Evolutionary conservation across 331 rosid genomes (phyloP).

Genomic region (Malus hybrid): DNA sequence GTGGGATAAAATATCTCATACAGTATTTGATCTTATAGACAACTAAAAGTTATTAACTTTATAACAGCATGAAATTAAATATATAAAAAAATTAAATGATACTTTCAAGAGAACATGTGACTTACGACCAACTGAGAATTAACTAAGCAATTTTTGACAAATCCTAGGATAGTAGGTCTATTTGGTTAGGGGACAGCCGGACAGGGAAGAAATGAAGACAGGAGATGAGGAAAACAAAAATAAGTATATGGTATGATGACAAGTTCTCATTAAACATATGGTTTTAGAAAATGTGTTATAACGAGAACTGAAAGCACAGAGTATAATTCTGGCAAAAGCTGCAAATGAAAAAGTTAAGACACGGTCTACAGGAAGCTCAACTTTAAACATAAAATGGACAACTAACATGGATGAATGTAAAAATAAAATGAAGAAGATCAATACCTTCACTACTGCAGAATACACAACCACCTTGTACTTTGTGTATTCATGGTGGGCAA

Average conservation of each 20-base stretch:
- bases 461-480: conserved; percentile 77
- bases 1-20: neutral
- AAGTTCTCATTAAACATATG: neutral
- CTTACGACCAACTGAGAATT: neutral
- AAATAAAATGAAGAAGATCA: neutral
- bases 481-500: conserved; percentile 59
- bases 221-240: neutral
- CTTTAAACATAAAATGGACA: neutral
- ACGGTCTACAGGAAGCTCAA: neutral
- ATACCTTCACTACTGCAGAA: conserved; percentile 99
- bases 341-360: neutral
- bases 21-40: neutral
- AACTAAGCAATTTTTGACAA: neutral
- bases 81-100: neutral
- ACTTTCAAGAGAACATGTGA: neutral
- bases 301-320: neutral
- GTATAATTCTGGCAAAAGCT: neutral
- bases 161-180: neutral
- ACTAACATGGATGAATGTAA: neutral
- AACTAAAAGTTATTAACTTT: neutral
- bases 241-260: neutral
- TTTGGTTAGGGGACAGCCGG: neutral
- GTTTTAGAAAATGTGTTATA: neutral
- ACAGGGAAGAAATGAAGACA: neutral
- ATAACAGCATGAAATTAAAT: neutral